These are phyloP conservation scores for Blakeslea trispora DNA, from an alignment of 371 early-diverging fungal genomes.

Conservation along the genomic window DNA sequence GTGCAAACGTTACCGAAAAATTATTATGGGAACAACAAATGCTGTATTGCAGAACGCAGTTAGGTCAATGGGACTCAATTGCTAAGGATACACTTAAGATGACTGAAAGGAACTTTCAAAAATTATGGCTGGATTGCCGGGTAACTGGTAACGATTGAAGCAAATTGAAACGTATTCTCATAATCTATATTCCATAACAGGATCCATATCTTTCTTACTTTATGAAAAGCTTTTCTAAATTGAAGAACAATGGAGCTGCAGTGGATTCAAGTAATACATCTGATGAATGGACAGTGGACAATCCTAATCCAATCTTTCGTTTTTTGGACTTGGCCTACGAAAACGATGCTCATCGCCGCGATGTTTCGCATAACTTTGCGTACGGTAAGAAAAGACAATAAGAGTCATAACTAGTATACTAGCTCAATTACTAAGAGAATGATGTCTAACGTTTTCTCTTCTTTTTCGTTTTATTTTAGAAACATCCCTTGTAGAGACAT, in stretches of 20 bases:
- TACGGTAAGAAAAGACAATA: conserved; percentile 41
- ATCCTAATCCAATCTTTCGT: conserved; percentile 55
- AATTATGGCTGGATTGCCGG: conserved; percentile 58
- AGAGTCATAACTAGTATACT: no score
- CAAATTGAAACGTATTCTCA: no score
- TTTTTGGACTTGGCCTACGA: conserved; percentile 54
- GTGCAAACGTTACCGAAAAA: conserved; percentile 22
- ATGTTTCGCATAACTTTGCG: conserved; percentile 43
- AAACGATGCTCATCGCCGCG: conserved; percentile 36
- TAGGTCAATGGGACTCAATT: conserved; percentile 68
- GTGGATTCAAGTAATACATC: neutral
- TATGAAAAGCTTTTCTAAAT: conserved; percentile 56
- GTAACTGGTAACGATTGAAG: no score
- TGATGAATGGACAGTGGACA: conserved; percentile 11
- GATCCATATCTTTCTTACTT: conserved; percentile 57
- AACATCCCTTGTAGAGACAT: conserved; percentile 47
- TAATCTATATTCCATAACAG: conserved; percentile 20
- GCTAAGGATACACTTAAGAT: conserved; percentile 43
- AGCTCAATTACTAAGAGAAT: no score
- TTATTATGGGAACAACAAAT: conserved; percentile 62
- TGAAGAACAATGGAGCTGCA: conserved; percentile 8
- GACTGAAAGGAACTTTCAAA: conserved; percentile 39
- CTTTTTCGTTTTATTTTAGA: conserved; percentile 38
- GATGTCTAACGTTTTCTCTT: no score
- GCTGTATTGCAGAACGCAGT: conserved; percentile 61